Base-by-base conservation (phyloP, 2,329 filamentous ascomycete species). In the Aspergillus transmontanensis region DNA sequence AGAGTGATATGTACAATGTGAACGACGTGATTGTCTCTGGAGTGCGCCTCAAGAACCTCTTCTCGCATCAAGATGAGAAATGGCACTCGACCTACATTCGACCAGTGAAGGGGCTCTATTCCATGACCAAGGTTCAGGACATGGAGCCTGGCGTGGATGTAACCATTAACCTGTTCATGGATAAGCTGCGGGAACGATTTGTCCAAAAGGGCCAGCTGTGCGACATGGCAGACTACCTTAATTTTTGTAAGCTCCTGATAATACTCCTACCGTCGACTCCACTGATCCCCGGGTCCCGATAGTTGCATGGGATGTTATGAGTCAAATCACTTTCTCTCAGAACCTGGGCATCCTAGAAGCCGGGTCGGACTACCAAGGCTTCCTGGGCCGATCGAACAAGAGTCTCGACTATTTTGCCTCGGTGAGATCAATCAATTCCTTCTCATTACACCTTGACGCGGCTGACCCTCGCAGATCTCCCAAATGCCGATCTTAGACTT, bases 1-100 rank as follows among this genome's bases (percentile, higher is more conserved):
- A 73, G 72, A 74, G 72, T 67, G 69, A 73, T 28, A 69, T 72
- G 68, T 72, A 73, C 50, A 66, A 66, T 39, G 66, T 69, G 10
- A 74, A 73, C 55, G 69, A 74, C 60, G 70, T 71, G 28, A 34
- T 73, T 3, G 57, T 72, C 16, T 63, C 70, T 48, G 71, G 71
- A 1, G 66, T 69, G n/a, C 68, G 71, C 23, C 50, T 73, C 9
- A 69, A 66, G 26, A 74, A 72, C 26, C 59, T 73, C 16, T 73
- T 73, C 58, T 71, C 69, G 23, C 61, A 65, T 5, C 69, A 71
- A 50, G 70, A 73, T 62, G 70, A 73, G 43, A 58, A 72, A 14
- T 71, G 70, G 69, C 72, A 73, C 56, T 64, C 66, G 36, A 60
- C 68, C 12, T 68, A 71, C 10, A 72, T 72, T 23, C 65, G 66